These are phyloP conservation scores for Schizopora paradoxa DNA, from an alignment of 1,284 basidiomycete genomes.

Conservation along the genomic window DNA sequence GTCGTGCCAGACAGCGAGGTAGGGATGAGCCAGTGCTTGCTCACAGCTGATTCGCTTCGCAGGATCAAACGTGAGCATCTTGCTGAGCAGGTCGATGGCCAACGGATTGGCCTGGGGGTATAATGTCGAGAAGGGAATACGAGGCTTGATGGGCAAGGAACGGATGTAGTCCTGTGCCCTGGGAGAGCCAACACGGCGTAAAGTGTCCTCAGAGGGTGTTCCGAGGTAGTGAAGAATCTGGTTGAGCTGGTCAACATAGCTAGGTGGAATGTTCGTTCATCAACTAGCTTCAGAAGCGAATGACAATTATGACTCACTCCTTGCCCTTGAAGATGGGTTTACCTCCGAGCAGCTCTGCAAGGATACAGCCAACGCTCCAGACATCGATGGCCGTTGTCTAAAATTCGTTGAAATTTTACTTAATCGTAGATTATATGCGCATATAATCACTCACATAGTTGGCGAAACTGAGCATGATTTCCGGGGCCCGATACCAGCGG, in stretches of 20 bases:
- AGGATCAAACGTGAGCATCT: conserved; percentile 95
- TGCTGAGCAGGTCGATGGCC: conserved; percentile 88
- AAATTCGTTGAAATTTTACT: too few species aligned
- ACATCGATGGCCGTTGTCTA: conserved; percentile 89
- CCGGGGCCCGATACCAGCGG: conserved; percentile 93
- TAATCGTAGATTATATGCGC: conserved; percentile 1
- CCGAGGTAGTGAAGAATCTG: conserved; percentile 98
- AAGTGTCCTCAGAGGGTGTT: conserved; percentile 93
- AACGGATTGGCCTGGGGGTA: conserved; percentile 93
- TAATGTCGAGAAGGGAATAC: conserved; percentile 85
- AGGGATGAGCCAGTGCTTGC: conserved; percentile 92
- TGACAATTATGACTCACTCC: conserved; percentile 52
- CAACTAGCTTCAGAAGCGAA: not conserved
- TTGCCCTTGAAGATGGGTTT: conserved; percentile 98
- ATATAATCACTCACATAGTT: conserved; percentile 70
- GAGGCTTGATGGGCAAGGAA: conserved; percentile 93
- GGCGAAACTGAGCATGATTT: conserved; percentile 96
- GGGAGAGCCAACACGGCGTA: conserved; percentile 90
- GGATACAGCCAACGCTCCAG: conserved; percentile 97
- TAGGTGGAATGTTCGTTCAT: conserved; percentile 26
- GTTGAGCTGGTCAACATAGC: conserved; percentile 97
- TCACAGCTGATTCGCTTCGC: conserved; percentile 94
- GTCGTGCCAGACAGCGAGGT: conserved; percentile 92
- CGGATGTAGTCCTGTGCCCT: conserved; percentile 97
- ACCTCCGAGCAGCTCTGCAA: conserved; percentile 93